Conservation (phyloP, 2,329 filamentous ascomycete genomes). For the Fusarium luffae region DNA sequence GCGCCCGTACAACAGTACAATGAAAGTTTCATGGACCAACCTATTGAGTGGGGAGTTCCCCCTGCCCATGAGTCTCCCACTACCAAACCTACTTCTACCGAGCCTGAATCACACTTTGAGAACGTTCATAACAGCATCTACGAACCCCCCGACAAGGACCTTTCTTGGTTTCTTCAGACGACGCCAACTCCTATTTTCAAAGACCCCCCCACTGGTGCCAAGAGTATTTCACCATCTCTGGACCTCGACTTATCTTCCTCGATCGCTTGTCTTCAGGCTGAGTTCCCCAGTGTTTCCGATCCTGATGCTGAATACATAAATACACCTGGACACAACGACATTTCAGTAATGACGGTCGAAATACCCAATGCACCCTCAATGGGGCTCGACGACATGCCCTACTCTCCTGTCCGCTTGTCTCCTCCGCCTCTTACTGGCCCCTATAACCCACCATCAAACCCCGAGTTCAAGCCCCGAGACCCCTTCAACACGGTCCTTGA, state of each 20-base stretch:
- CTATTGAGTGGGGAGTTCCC: no score
- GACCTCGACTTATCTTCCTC: background rate
- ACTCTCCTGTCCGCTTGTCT: background rate
- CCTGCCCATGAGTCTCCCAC: background rate
- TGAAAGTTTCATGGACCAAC: background rate
- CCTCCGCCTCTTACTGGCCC: background rate
- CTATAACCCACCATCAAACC: background rate
- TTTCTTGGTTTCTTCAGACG: background rate
- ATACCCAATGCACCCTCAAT: background rate
- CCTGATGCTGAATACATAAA: background rate
- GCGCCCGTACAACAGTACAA: background rate
- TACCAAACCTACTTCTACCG: background rate
- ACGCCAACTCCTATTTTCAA: background rate
- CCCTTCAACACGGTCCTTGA: background rate
- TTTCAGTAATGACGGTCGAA: background rate
- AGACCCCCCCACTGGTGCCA: background rate
- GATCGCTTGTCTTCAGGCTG: background rate
- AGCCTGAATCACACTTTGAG: background rate
- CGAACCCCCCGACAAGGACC: background rate
- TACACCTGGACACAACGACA: background rate
- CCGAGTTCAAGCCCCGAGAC: background rate
- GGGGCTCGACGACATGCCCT: slow-evolving; percentile 1
- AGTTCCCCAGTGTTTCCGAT: background rate
- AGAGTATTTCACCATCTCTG: background rate
- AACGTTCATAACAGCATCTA: background rate